Conservation (phyloP, 2,329 filamentous ascomycete genomes). For the Penicillium occitanis region DNA sequence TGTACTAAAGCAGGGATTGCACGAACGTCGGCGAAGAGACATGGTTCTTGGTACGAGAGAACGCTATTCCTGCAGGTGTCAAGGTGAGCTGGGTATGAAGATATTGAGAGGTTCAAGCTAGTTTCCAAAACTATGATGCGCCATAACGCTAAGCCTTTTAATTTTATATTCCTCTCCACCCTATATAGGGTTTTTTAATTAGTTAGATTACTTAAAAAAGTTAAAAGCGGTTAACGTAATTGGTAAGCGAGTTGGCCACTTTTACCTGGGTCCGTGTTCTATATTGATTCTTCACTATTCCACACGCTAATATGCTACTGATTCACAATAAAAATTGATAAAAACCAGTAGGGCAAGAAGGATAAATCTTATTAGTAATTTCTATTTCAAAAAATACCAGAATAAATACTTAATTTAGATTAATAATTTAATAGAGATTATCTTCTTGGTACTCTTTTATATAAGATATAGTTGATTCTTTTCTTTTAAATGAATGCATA, state of each 20-base stretch:
- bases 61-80: neutral
- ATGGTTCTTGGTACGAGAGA: neutral
- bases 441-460: too few species aligned
- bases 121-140: neutral
- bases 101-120: neutral
- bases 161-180: too few species aligned
- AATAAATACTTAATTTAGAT: too few species aligned
- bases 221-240: too few species aligned
- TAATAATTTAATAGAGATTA: too few species aligned
- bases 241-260: too few species aligned
- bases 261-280: too few species aligned
- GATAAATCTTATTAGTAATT: neutral
- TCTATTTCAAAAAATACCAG: neutral
- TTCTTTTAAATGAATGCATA: too few species aligned
- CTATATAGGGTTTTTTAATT: too few species aligned
- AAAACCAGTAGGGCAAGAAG: neutral
- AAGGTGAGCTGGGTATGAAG: neutral
- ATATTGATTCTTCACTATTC: neutral
- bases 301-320: neutral
- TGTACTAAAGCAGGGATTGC: neutral
- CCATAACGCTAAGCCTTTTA: too few species aligned
- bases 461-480: too few species aligned
- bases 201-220: too few species aligned
- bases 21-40: neutral
- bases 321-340: neutral